Conservation (phyloP, 2,329 filamentous ascomycete species). For the Phialophora macrospora region DNA sequence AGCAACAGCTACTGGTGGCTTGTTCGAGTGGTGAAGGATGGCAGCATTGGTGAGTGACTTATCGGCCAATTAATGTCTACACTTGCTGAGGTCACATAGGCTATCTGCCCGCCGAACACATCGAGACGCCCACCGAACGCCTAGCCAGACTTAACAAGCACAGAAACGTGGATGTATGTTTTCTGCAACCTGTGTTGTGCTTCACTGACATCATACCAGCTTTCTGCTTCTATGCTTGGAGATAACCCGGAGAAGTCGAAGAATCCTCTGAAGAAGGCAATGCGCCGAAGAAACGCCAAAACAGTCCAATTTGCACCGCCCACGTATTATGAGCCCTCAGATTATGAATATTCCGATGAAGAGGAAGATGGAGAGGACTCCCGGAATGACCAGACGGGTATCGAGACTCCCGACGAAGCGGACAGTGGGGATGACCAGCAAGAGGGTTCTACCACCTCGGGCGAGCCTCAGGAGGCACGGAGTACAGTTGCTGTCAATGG, state of each 20-base stretch:
- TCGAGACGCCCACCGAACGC: slow-evolving; percentile 95
- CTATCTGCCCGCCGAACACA: slow-evolving; percentile 95
- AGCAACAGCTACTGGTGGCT: slow-evolving; percentile 99
- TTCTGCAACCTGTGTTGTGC: slow-evolving; percentile 12
- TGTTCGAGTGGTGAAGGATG: slow-evolving; percentile 94
- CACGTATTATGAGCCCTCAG: slow-evolving; percentile 85
- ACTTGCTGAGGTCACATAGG: slow-evolving; percentile 58
- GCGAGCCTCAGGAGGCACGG: slow-evolving; percentile 50
- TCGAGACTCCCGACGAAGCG: slow-evolving; percentile 53
- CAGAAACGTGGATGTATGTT: slow-evolving; percentile 89
- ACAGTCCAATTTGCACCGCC: slow-evolving; percentile 84
- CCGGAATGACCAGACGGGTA: slow-evolving; percentile 40
- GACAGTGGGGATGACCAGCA: slow-evolving; percentile 49
- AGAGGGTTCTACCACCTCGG: slow-evolving; percentile 43
- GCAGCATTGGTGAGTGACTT: slow-evolving; percentile 73
- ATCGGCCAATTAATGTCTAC: slow-evolving; percentile 1
- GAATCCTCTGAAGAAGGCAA: slow-evolving; percentile 80
- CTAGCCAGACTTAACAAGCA: slow-evolving; percentile 95
- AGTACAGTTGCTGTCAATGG: slow-evolving; percentile 43
- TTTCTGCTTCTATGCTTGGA: slow-evolving; percentile 72
- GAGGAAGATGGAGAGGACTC: slow-evolving; percentile 66
- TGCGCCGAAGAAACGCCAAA: slow-evolving; percentile 80
- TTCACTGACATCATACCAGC: slow-evolving; percentile 49
- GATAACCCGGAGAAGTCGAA: slow-evolving; percentile 79
- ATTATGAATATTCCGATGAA: slow-evolving; percentile 81